phyloP scores from a whole-genome alignment of 169 alveolate genomes.

The Plasmodium coatneyi region DNA sequence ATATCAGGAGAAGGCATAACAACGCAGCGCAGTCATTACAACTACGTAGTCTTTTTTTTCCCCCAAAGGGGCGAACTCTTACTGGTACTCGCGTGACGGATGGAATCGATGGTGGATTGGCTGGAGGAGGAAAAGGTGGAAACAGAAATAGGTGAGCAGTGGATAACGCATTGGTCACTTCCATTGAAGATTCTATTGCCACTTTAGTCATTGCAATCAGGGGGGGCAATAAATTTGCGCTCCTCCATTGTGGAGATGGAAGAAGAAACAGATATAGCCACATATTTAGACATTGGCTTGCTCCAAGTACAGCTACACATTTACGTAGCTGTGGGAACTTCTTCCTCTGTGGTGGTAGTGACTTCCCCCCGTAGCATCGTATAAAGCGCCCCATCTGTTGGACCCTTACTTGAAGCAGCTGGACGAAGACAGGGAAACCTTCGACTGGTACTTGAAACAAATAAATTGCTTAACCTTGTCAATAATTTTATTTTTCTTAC shows the following conservation, averaged over 20 bases:
- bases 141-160: background rate
- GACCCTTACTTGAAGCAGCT: conserved; percentile 20
- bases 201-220: background rate
- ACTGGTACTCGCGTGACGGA: conserved; percentile 21
- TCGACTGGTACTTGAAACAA: conserved; percentile 25
- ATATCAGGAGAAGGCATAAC: background rate
- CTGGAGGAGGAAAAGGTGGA: conserved; percentile 5
- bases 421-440: conserved; percentile 33
- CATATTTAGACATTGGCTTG: too few species aligned
- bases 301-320: too few species aligned
- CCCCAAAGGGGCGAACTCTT: background rate
- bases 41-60: background rate
- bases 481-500: conserved; percentile 26
- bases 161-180: background rate
- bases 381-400: background rate
- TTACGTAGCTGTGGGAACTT: too few species aligned
- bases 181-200: background rate
- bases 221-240: too few species aligned
- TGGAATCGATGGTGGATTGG: conserved; percentile 62
- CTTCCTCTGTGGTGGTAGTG: too few species aligned
- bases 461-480: conserved; percentile 34
- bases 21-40: background rate
- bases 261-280: too few species aligned
- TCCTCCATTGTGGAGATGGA: too few species aligned
- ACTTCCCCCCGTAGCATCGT: too few species aligned